Evolutionary conservation across 306 rosid species (phyloP).

Genomic region (Vigna trinervia): DNA sequence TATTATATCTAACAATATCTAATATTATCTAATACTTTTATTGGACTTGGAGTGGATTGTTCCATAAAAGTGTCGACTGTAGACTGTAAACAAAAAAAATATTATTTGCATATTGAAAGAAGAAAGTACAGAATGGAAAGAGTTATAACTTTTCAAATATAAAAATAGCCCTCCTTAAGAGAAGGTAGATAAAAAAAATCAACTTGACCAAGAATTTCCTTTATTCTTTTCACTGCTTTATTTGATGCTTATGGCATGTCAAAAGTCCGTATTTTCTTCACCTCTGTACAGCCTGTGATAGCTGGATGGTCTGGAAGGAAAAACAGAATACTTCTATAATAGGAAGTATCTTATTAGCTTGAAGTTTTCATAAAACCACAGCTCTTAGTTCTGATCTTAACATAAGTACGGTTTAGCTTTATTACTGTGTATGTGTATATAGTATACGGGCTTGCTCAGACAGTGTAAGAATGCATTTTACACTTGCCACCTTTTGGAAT

Average conservation of each 20-base stretch:
- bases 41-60: constrained; percentile 11
- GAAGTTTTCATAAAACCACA: neutral
- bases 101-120: constrained; percentile 10
- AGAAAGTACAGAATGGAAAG: constrained; percentile 9
- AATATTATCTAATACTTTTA: neutral
- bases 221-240: constrained; percentile 1
- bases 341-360: neutral
- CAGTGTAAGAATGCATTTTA: constrained; percentile 25
- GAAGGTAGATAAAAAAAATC: neutral
- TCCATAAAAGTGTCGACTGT: constrained; percentile 14
- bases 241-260: neutral
- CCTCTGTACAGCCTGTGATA: neutral
- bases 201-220: constrained; percentile 1
- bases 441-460: neutral
- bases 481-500: constrained; percentile 32
- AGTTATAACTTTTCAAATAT: constrained; percentile 23
- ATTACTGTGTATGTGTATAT: neutral
- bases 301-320: constrained; percentile 24
- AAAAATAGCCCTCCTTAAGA: constrained; percentile 12
- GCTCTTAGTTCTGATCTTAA: neutral
- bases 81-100: neutral
- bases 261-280: constrained; percentile 2
- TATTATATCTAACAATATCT: too few species aligned
- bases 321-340: neutral
- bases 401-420: neutral